phyloP scores from a whole-genome alignment of 345 rosid species.

The Noccaea bulbosa region DNA sequence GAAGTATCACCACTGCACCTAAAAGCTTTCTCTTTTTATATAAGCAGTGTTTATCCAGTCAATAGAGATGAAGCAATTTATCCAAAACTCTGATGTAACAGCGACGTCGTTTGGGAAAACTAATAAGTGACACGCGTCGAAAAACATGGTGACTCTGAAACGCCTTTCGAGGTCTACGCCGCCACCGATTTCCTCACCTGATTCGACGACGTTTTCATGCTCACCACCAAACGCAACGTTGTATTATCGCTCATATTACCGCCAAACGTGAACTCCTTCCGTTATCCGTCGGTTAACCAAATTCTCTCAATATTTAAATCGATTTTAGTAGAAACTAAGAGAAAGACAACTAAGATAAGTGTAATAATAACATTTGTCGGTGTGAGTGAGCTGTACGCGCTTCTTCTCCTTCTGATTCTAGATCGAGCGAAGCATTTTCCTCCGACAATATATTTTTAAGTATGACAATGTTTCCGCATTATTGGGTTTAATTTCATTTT shows the following conservation, averaged over 20 bases:
- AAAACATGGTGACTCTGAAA: slow-evolving; percentile 30
- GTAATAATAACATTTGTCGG: slow-evolving; percentile 33
- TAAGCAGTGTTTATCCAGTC: neutral
- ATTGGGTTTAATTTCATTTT: slow-evolving; percentile 35
- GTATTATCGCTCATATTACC: neutral
- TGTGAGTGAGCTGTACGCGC: slow-evolving; percentile 46
- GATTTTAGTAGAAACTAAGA: neutral
- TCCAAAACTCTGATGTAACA: slow-evolving; percentile 4
- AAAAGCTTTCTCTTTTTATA: neutral
- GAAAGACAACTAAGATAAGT: neutral
- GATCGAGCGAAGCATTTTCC: slow-evolving; percentile 40
- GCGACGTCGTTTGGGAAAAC: slow-evolving; percentile 1
- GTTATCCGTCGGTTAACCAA: too few species aligned
- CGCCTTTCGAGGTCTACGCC: slow-evolving; percentile 38
- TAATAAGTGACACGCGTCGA: slow-evolving; percentile 35
- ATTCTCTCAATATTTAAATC: neutral
- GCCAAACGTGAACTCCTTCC: slow-evolving; percentile 7
- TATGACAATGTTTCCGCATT: slow-evolving; percentile 43
- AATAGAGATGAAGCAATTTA: neutral
- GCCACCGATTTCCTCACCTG: neutral
- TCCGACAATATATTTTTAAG: slow-evolving; percentile 30
- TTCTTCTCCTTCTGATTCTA: slow-evolving; percentile 18
- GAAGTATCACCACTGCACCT: neutral
- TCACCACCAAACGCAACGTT: slow-evolving; percentile 24
- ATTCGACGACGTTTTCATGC: neutral